Conservation (phyloP, 2,329 filamentous ascomycete genomes). For the Claviceps capensis region DNA sequence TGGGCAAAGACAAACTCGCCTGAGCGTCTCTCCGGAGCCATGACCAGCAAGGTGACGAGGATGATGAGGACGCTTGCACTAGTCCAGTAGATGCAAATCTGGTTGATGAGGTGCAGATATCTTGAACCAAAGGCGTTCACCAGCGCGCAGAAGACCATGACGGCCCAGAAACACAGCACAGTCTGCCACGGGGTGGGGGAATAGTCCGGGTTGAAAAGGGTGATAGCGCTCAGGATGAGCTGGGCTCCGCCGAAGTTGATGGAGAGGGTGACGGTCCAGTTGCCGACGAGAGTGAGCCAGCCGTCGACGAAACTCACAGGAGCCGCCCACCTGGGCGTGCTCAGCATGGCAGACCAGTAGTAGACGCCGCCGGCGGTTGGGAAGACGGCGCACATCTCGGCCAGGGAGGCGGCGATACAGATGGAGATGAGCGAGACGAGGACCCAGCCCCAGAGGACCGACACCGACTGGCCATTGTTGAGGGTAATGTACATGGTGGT, state of each 20-base stretch:
- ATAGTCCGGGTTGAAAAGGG: slow-evolving; percentile 49
- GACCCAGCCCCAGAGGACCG: slow-evolving; percentile 58
- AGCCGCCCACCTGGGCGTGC: slow-evolving; percentile 45
- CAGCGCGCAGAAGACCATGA: slow-evolving; percentile 47
- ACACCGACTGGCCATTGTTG: slow-evolving; percentile 59
- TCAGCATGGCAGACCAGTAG: slow-evolving; percentile 59
- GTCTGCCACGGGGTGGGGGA: slow-evolving; percentile 53
- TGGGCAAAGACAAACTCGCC: slow-evolving; percentile 53
- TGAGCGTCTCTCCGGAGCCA: slow-evolving; percentile 48
- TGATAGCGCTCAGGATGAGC: slow-evolving; percentile 53
- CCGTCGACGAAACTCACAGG: slow-evolving; percentile 58
- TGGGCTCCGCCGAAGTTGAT: slow-evolving; percentile 59
- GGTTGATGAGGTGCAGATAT: slow-evolving; percentile 53
- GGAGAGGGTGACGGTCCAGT: slow-evolving; percentile 56
- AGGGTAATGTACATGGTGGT: slow-evolving; percentile 38
- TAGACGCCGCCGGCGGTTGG: slow-evolving; percentile 50
- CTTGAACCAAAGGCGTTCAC: slow-evolving; percentile 51
- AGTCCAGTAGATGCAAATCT: slow-evolving; percentile 61
- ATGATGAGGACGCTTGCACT: slow-evolving; percentile 56
- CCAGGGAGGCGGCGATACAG: slow-evolving; percentile 56
- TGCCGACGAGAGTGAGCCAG: slow-evolving; percentile 61
- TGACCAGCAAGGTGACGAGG: slow-evolving; percentile 53
- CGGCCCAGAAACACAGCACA: slow-evolving; percentile 59
- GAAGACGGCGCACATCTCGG: slow-evolving; percentile 60
- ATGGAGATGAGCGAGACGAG: slow-evolving; percentile 56